Percentiles rank a stretch among this genome's conserved stretches.
phyloP scores from a whole-genome alignment of 2,329 filamentous ascomycete genomes.

The Fusarium sp. region DNA sequence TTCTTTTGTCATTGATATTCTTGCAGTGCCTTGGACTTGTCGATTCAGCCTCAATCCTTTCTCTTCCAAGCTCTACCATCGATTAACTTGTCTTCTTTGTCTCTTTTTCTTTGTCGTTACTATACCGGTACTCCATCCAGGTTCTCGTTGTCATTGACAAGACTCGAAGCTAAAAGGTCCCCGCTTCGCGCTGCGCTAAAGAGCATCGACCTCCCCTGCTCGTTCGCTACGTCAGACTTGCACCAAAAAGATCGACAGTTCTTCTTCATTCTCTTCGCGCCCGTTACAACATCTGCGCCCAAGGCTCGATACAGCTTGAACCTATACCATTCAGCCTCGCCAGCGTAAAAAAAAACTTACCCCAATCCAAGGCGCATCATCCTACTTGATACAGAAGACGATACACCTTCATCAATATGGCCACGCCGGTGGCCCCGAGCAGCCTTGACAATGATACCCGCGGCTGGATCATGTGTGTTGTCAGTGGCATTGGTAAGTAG shows the following conservation, averaged over 20 bases:
- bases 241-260: slow-evolving; percentile 35
- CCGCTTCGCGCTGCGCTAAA: slow-evolving; percentile 37
- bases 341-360: not conserved
- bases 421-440: slow-evolving; percentile 57
- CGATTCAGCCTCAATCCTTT: slow-evolving; percentile 2
- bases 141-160: slow-evolving; percentile 13
- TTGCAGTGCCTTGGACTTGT: slow-evolving; percentile 3
- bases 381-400: slow-evolving; percentile 10
- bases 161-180: slow-evolving; percentile 21
- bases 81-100: slow-evolving; percentile 4
- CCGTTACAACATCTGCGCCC: slow-evolving; percentile 8
- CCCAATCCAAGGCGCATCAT: not conserved
- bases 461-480: slow-evolving; percentile 93
- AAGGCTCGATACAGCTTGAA: not conserved
- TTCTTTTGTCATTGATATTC: slow-evolving; percentile 12
- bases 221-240: slow-evolving; percentile 43
- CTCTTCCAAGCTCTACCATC: slow-evolving; percentile 10
- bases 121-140: not conserved
- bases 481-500: slow-evolving; percentile 78
- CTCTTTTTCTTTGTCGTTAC: slow-evolving; percentile 9
- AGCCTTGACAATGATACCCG: slow-evolving; percentile 83
- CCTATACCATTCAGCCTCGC: not conserved
- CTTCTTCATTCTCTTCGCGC: slow-evolving; percentile 30
- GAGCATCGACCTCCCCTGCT: slow-evolving; percentile 34
- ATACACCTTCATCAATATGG: slow-evolving; percentile 33